Conservation (phyloP, 1,284 basidiomycete species). For the Mycosarcoma maydis region DNA sequence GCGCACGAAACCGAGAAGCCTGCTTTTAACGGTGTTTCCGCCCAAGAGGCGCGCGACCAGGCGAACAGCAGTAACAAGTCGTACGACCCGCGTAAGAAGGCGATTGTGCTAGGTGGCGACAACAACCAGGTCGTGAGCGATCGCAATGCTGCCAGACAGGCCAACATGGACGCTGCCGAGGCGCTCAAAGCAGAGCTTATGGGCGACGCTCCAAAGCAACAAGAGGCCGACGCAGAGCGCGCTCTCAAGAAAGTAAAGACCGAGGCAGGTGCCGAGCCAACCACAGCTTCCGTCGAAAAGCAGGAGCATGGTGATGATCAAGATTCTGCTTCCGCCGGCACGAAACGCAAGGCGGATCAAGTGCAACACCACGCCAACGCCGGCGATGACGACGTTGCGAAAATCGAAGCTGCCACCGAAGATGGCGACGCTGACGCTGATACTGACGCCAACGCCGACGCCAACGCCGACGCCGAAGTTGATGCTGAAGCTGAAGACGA, state of each 20-base stretch:
- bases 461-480: conserved; percentile 67
- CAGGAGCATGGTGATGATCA: conserved; percentile 40
- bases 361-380: conserved; percentile 27
- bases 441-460: conserved; percentile 40
- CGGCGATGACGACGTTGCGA: conserved; percentile 10
- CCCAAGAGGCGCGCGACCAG: conserved; percentile 57
- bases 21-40: conserved; percentile 38
- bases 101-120: conserved; percentile 55
- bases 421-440: conserved; percentile 18
- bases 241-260: conserved; percentile 37
- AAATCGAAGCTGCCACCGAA: not conserved
- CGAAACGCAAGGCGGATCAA: conserved; percentile 61
- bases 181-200: conserved; percentile 89
- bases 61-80: conserved; percentile 45
- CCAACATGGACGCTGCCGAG: conserved; percentile 94
- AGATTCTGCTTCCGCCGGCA: conserved; percentile 40
- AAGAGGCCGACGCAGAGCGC: conserved; percentile 11
- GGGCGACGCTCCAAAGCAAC: conserved; percentile 70
- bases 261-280: conserved; percentile 32
- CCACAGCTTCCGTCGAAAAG: conserved; percentile 2
- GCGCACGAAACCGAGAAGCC: conserved; percentile 44
- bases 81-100: conserved; percentile 42
- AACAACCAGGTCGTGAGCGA: conserved; percentile 58
- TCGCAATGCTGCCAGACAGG: conserved; percentile 73
- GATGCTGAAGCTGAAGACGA: conserved; percentile 9